Evolutionary conservation across 1,284 basidiomycete species (phyloP), one percentile per base, ranked within the genome.

Genomic region (Stereum hirsutum): DNA sequence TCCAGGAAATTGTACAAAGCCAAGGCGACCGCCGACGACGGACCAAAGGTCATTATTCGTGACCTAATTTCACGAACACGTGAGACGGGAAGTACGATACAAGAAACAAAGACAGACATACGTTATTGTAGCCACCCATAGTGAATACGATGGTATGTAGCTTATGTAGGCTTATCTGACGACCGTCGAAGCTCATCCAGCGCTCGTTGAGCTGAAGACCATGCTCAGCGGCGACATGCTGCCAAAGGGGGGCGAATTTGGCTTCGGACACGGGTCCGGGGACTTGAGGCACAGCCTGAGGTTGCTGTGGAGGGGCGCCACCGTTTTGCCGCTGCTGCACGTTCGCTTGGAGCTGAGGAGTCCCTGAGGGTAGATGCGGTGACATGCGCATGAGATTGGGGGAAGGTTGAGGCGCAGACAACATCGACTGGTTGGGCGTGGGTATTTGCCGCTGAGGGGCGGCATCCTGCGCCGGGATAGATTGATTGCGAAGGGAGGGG

Each of bases 21-120:
- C 78, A 55, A 88, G 63, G 30, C 69, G 70, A 11, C 68, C 82
- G 10, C 74, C 84, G 46, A 88, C 73, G 36, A 78, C 60, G 11
- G 70, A 55, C 85, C 84, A 88, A 43, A 68, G 48, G 21, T 83
- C 79, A 33, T 69, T 70, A 44, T 63, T 56, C 15, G 63, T 62
- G n/a, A 81, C 72, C 80, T 83, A 41, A 38, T n/a, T n/a, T n/a
- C n/a, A 30, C 36, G 28, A 26, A 8, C 15, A 27, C 24, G 32
- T 41, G 33, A 26, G 38, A 31, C 27, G 8, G n/a, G 42, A 7
- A 20, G 39, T 1, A 35, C 19, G 25, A 30, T 20, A 23, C 24
- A 6, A 21, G 45, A 25, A 36, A 43, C 32, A 39, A 43, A 44
- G 24, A 20, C 44, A 11, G 19, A 61, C 69, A 53, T 53, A 81